phyloP scores from a whole-genome alignment of 768 basidiomycete species.

The Mycena polygramma region DNA sequence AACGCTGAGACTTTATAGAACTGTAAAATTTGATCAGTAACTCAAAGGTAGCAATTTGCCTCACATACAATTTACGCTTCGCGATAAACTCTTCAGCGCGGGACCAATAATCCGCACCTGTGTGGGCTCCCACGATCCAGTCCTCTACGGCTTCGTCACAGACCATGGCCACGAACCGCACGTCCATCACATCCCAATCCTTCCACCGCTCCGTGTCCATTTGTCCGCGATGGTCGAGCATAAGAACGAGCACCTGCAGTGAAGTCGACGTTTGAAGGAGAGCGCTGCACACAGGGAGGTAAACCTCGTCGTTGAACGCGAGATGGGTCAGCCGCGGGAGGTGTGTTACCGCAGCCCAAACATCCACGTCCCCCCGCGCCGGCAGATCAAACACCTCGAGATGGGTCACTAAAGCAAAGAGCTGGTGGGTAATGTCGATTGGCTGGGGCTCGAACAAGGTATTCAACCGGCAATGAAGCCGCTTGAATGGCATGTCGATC shows the following conservation, averaged over 20 bases:
- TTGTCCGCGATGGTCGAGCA: neutral
- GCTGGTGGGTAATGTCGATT: neutral
- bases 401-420: neutral
- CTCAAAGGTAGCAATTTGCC: too few species aligned
- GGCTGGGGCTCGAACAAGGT: neutral
- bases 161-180: slow-evolving; percentile 1
- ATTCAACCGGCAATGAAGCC: neutral
- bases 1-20: too few species aligned
- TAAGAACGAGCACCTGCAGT: neutral
- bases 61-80: too few species aligned
- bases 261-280: neutral
- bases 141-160: neutral
- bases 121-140: slow-evolving; percentile 17
- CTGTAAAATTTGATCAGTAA: too few species aligned
- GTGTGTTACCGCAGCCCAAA: neutral
- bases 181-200: neutral
- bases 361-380: neutral
- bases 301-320: neutral
- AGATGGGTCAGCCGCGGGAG: neutral
- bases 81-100: slow-evolving; percentile 4
- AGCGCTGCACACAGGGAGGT: neutral
- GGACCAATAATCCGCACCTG: slow-evolving; percentile 1
- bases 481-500: neutral
- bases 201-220: neutral
- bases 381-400: neutral